phyloP scores from a whole-genome alignment of 2,329 filamentous ascomycete species.

The Gremmenia infestans region DNA sequence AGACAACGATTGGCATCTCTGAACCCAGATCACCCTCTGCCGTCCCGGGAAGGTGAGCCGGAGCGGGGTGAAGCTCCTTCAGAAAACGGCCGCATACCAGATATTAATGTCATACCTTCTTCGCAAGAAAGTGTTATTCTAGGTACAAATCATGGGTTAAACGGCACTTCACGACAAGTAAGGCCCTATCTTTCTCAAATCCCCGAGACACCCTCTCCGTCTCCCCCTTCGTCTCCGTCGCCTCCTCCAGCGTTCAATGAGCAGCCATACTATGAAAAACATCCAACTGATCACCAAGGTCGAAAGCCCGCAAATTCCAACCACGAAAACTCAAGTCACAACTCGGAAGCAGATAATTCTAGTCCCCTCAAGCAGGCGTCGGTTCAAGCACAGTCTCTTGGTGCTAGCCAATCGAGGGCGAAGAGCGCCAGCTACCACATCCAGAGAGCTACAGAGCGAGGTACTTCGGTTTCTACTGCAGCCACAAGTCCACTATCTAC shows the following conservation, averaged over 20 bases:
- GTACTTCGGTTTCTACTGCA: constrained; percentile 24
- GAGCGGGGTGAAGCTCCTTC: not conserved
- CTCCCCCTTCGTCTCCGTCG: not conserved
- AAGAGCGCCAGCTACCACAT: constrained; percentile 26
- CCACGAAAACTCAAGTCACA: constrained; percentile 1
- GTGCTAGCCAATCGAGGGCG: constrained; percentile 4
- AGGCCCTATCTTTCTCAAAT: constrained; percentile 18
- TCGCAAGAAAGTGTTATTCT: constrained; percentile 22
- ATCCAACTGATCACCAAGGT: constrained; percentile 16
- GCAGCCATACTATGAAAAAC: constrained; percentile 2
- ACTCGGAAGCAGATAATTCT: constrained; percentile 3
- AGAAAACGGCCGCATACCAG: constrained; percentile 4
- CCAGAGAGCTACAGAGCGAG: constrained; percentile 21
- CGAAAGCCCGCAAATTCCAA: constrained; percentile 13
- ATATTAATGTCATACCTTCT: constrained; percentile 20
- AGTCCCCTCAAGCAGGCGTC: constrained; percentile 13
- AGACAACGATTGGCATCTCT: constrained; percentile 22
- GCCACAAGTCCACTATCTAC: constrained; percentile 24
- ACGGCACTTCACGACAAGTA: constrained; percentile 17
- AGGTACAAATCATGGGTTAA: constrained; percentile 5
- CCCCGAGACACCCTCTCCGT: constrained; percentile 17
- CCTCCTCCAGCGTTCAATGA: constrained; percentile 12
- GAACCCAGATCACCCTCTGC: constrained; percentile 29
- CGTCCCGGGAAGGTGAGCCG: constrained; percentile 25
- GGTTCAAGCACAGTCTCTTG: constrained; percentile 6